Conservation (phyloP, 2,329 filamentous ascomycete genomes). For the Ciborinia camelliae region DNA sequence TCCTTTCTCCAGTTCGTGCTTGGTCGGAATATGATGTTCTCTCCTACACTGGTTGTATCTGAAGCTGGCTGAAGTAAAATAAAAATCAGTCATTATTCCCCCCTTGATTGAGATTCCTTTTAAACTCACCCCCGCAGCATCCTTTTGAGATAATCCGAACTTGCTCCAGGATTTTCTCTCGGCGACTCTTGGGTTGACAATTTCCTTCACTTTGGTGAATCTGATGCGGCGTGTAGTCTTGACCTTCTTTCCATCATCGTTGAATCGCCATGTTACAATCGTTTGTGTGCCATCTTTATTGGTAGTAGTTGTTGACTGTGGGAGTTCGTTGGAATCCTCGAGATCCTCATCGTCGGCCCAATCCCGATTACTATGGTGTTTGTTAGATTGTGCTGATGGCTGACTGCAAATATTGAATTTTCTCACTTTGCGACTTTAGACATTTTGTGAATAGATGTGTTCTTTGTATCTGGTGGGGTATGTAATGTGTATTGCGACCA, state of each 20-base stretch:
- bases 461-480: constrained; percentile 14
- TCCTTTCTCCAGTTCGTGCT: constrained; percentile 91
- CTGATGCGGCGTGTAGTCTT: constrained; percentile 96
- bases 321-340: constrained; percentile 63
- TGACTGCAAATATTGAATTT: constrained; percentile 10
- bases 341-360: constrained; percentile 93
- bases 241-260: constrained; percentile 92
- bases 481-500: neutral
- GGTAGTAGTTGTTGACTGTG: constrained; percentile 80
- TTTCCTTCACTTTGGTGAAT: constrained; percentile 84
- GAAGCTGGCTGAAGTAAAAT: constrained; percentile 17
- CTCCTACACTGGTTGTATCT: constrained; percentile 44
- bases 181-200: constrained; percentile 93
- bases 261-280: constrained; percentile 81
- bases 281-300: constrained; percentile 99
- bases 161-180: constrained; percentile 92
- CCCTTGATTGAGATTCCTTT: neutral
- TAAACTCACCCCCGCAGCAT: constrained; percentile 59
- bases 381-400: constrained; percentile 25
- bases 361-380: constrained; percentile 48
- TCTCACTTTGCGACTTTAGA: constrained; percentile 47
- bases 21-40: constrained; percentile 97
- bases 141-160: constrained; percentile 87
- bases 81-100: constrained; percentile 8
- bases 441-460: constrained; percentile 34